Base-by-base conservation (phyloP, 176 grass and related monocot species). In the Phyllostachys edulis region DNA sequence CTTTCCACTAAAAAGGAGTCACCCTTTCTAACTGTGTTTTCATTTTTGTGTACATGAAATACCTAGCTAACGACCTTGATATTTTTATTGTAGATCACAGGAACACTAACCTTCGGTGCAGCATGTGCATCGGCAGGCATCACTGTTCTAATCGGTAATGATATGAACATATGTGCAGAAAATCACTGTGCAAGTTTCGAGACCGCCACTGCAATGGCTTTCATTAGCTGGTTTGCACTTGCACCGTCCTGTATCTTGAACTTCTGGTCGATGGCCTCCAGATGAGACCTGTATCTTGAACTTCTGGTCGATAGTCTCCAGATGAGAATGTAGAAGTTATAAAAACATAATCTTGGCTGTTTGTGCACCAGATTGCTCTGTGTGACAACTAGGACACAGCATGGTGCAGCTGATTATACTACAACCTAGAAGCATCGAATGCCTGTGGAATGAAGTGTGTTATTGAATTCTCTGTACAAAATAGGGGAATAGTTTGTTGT, bases 201-300 rank as follows among this genome's bases (percentile, higher is more conserved):
- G 62, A 94, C 89, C 42, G 92, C 95, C 46, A 90, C 92, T 1
- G 90, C 90, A 6, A 91, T 98, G 95, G 90, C 95, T 79, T 98
- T 98, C 72, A 85, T 98, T 57, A 93, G 92, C 77, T 97, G 95
- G 95, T 97, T 97, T 80, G 95, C 95, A 4, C 87, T 94, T 37
- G 94, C 90, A 0, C 95, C 92, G 3, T 94, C 95, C 5, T 98
- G 89, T 63, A 66, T 94, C 78, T 82, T 98, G 44, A 98, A 98
- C 87, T 97, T 97, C 76, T 93, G 92, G 95, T 89, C 92, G 20
- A 80, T 94, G 82, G 95, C 90, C 64, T 84, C 90, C n/a, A 90
- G 87, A 71, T 97, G 82, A 89, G 51, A 68, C 95, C 5, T 98
- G 89, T 63, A 66, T 94, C 78, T 82, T 98, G 44, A 98, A 98